Evolutionary conservation across 345 rosid species (phyloP).

Genomic region (Brassica rapa): DNA sequence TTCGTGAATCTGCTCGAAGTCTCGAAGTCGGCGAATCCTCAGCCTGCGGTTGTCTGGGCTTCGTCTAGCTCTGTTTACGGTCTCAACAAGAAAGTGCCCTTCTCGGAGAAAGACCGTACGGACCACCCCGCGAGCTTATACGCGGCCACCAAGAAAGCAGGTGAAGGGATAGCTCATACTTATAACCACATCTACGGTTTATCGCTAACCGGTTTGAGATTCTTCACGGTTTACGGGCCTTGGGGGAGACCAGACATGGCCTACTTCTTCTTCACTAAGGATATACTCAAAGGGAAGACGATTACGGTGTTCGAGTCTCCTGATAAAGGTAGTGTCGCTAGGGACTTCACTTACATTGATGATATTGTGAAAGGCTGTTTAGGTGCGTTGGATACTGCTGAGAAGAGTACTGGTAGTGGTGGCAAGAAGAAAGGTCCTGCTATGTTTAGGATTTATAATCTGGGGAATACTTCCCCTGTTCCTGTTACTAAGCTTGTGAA

Average conservation of each 20-base stretch:
- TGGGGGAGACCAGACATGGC: conserved; percentile 84
- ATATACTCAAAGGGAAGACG: conserved; percentile 55
- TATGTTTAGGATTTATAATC: conserved; percentile 56
- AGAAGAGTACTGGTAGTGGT: conserved; percentile 71
- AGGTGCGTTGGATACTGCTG: conserved; percentile 62
- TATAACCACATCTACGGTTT: conserved; percentile 77
- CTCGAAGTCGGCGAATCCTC: conserved; percentile 57
- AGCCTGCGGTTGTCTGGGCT: conserved; percentile 73
- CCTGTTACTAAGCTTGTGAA: conserved; percentile 60
- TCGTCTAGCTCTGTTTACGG: conserved; percentile 77
- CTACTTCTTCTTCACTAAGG: conserved; percentile 64
- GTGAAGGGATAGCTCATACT: conserved; percentile 66
- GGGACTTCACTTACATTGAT: conserved; percentile 73
- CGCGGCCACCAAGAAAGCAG: conserved; percentile 74
- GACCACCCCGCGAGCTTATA: conserved; percentile 67
- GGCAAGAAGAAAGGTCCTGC: conserved; percentile 63
- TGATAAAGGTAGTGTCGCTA: conserved; percentile 59
- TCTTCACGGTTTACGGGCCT: conserved; percentile 78
- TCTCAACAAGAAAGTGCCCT: conserved; percentile 63
- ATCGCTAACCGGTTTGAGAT: conserved; percentile 60
- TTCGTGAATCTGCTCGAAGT: conserved; percentile 62
- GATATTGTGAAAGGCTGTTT: conserved; percentile 68
- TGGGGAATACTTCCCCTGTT: conserved; percentile 66
- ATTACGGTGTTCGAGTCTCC: conserved; percentile 51
- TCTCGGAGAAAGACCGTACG: conserved; percentile 64